Conservation (phyloP, 129 eudicot species). For the Chrysanthemum lavandulifolium region DNA sequence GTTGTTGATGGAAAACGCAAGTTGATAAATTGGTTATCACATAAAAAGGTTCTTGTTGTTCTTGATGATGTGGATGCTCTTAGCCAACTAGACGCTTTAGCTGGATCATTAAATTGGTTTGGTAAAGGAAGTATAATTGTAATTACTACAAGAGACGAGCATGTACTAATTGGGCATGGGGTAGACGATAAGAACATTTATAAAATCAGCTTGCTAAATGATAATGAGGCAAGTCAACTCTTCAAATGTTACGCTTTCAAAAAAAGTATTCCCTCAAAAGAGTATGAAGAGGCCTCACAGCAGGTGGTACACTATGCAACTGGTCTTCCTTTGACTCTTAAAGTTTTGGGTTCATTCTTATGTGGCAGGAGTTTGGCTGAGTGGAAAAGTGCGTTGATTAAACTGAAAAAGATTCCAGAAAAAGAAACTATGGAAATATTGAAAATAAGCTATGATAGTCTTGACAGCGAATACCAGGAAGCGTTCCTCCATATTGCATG, state of each 20-base stretch:
- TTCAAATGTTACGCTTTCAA: slow-evolving; percentile 24
- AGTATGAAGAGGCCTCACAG: slow-evolving; percentile 13
- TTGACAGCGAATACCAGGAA: slow-evolving; percentile 16
- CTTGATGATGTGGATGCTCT: slow-evolving; percentile 28
- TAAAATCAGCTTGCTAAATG: slow-evolving; percentile 18
- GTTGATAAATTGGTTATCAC: slow-evolving; percentile 6
- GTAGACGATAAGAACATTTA: slow-evolving; percentile 12
- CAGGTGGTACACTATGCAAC: slow-evolving; percentile 21
- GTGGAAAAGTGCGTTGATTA: slow-evolving; percentile 27
- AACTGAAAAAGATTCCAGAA: slow-evolving; percentile 20
- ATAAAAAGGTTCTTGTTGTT: slow-evolving; percentile 28
- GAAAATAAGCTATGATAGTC: slow-evolving; percentile 32
- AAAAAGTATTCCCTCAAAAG: slow-evolving; percentile 13
- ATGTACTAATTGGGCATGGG: slow-evolving; percentile 6
- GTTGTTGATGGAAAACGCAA: slow-evolving; percentile 11
- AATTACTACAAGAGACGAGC: too few relatives aligned
- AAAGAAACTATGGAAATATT: slow-evolving; percentile 16
- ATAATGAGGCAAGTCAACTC: slow-evolving; percentile 17
- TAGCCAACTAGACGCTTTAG: slow-evolving; percentile 17
- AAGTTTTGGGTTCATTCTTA: slow-evolving; percentile 27
- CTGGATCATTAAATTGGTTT: slow-evolving; percentile 18
- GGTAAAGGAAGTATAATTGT: neutral
- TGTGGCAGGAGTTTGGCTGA: slow-evolving; percentile 15
- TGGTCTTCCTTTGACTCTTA: slow-evolving; percentile 29
- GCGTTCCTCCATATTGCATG: slow-evolving; percentile 34